phyloP scores from a whole-genome alignment of 163 green algal species.

The Prototheca wickerhamii region DNA sequence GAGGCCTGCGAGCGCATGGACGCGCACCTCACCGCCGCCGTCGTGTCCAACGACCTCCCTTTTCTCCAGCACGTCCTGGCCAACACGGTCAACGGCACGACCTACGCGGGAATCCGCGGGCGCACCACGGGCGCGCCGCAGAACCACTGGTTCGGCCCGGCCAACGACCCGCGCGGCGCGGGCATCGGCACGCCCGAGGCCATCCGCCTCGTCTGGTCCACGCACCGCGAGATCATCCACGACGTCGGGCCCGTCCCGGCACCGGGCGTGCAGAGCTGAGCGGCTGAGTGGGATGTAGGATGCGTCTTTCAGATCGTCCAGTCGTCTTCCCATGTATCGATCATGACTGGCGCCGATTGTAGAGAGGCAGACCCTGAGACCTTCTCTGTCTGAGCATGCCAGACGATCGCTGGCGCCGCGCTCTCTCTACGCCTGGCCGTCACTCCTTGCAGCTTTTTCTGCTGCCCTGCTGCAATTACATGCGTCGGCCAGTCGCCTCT shows the following conservation, averaged over 20 bases:
- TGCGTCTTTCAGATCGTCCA: no score
- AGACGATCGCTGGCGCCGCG: no score
- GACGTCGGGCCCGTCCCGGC: slow-evolving; percentile 1
- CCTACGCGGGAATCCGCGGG: slow-evolving; percentile 80
- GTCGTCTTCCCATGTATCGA: no score
- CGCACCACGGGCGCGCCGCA: slow-evolving; percentile 92
- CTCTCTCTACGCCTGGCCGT: no score
- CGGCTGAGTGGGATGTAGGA: no score
- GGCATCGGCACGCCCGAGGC: slow-evolving; percentile 97
- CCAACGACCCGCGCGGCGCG: slow-evolving; percentile 81
- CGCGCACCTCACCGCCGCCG: slow-evolving; percentile 87
- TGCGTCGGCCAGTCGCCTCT: no score
- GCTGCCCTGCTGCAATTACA: no score
- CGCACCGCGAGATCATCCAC: slow-evolving; percentile 45
- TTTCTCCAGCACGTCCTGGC: slow-evolving; percentile 83
- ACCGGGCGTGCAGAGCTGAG: no score
- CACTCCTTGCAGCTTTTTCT: no score
- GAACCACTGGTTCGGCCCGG: slow-evolving; percentile 99
- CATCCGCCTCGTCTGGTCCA: slow-evolving; percentile 93
- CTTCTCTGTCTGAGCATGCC: no score
- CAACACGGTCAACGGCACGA: slow-evolving; percentile 97
- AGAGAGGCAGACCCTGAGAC: no score
- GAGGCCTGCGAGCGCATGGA: slow-evolving; percentile 81
- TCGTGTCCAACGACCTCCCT: slow-evolving; percentile 88
- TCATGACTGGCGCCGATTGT: no score